Evolutionary conservation across 192 early-diverging fungal species (phyloP).

Genomic region (Coemansia sp.): DNA sequence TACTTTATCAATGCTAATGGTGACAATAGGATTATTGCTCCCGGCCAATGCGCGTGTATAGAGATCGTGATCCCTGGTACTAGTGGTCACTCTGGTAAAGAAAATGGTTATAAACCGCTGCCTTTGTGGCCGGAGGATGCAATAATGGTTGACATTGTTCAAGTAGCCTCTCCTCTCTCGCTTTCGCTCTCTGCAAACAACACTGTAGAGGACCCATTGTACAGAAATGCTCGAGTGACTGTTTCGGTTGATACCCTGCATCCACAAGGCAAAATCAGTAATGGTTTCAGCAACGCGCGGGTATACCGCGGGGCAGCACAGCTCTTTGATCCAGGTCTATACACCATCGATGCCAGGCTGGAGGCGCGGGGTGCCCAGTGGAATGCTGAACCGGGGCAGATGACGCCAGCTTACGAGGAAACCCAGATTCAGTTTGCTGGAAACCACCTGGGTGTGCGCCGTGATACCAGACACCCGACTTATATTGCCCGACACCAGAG

Average conservation of each 20-base stretch:
- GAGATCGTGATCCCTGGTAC: slow-evolving; percentile 12
- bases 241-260: slow-evolving; percentile 10
- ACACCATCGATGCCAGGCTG: slow-evolving; percentile 27
- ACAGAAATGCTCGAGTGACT: slow-evolving; percentile 15
- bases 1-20: slow-evolving; percentile 4
- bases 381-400: slow-evolving; percentile 25
- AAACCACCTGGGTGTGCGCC: slow-evolving; percentile 3
- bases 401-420: slow-evolving; percentile 7
- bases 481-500: slow-evolving; percentile 21
- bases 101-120: slow-evolving; percentile 6
- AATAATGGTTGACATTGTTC: slow-evolving; percentile 31
- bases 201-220: slow-evolving; percentile 10
- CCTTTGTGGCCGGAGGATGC: slow-evolving; percentile 25
- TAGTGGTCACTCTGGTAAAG: not conserved
- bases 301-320: slow-evolving; percentile 24
- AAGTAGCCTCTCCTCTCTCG: slow-evolving; percentile 1
- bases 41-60: slow-evolving; percentile 27
- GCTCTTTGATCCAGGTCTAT: slow-evolving; percentile 30
- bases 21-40: slow-evolving; percentile 3
- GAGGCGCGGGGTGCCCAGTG: slow-evolving; percentile 22
- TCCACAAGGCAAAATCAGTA: not conserved
- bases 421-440: not conserved
- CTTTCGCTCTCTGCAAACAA: no score
- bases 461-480: slow-evolving; percentile 12
- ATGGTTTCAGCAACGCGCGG: not conserved